Percentiles rank a stretch among this genome's conserved stretches.
phyloP scores from a whole-genome alignment of 306 rosid species.

The Betula pendula region DNA sequence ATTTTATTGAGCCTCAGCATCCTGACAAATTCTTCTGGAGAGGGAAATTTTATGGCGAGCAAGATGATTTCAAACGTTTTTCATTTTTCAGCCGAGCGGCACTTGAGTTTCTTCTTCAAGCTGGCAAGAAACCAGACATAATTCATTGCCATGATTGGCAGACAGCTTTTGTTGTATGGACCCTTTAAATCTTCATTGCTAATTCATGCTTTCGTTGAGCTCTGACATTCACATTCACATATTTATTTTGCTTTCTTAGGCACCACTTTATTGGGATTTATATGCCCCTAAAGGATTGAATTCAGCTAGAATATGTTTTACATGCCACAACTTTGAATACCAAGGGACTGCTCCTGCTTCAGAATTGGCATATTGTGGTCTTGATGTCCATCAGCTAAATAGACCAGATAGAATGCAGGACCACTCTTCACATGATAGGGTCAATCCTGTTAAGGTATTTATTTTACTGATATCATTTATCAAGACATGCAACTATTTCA shows the following conservation, averaged over 20 bases:
- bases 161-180: constrained; percentile 89
- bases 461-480: constrained; percentile 2
- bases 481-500: neutral
- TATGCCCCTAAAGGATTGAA: constrained; percentile 75
- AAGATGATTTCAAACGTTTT: constrained; percentile 88
- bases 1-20: constrained; percentile 94
- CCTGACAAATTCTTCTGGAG: constrained; percentile 87
- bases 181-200: constrained; percentile 25
- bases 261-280: constrained; percentile 94
- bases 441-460: constrained; percentile 85
- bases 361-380: constrained; percentile 82
- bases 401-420: constrained; percentile 96
- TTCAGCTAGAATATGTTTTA: constrained; percentile 95
- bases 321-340: constrained; percentile 98
- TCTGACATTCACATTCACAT: constrained; percentile 7
- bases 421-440: constrained; percentile 68
- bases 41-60: constrained; percentile 78
- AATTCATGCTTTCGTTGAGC: constrained; percentile 18
- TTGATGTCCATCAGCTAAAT: constrained; percentile 62
- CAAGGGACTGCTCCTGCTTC: constrained; percentile 89
- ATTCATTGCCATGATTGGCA: constrained; percentile 99
- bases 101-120: constrained; percentile 85
- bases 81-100: constrained; percentile 93
- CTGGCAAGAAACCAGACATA: constrained; percentile 97
- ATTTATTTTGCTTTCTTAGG: constrained; percentile 49